Base-by-base conservation (phyloP, 192 early-diverging fungal genomes). In the Funneliformis mosseae region DNA sequence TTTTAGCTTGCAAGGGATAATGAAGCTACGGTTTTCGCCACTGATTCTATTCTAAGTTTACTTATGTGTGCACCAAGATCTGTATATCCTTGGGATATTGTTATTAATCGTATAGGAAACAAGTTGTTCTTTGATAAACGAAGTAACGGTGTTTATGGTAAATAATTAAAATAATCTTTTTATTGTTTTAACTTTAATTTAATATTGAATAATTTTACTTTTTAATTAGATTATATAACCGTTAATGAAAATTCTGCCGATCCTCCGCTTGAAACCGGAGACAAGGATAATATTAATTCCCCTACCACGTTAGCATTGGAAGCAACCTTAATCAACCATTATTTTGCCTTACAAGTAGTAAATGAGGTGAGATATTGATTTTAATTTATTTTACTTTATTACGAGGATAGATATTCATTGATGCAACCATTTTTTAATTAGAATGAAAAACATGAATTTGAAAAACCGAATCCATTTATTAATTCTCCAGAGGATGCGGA, bases 211-310 rank as follows among this genome's bases (percentile, higher is more conserved):
- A 27, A 43, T 63, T 64, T 21, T 33, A 33, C 3, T 33, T 33
- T 63, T 64, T 16, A 11, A 25, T 39, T 77, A 81, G 97, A 99
- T 84, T 94, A 93, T 78, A 86, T 94, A 6, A 92, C 94, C 59
- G 98, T 99, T 55, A 98, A 99, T 84, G 98, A 99, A 85, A 98
- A 98, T 88, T 95, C 97, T 11, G 85, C 85, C 9, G 95, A 97
- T 77, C 96, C 96, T 18, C 97, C 98, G 25, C 87, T 94, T 28
- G 98, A 99, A 76, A 84, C 86, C n/a, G 79, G 80, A 23, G 97
- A 98, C 48, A 96, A 95, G 88, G 96, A 96, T 42, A 90, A 82
- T 74, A 92, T 96, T 84, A 99, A 99, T 90, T 92, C 93, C 8
- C 95, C 96, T 70, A 85, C 89, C 73, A 91, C 92, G 60, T 90